Evolutionary conservation across 352 stramenopile genomes (phyloP).

Genomic region (Globisporangium heterothallicum): DNA sequence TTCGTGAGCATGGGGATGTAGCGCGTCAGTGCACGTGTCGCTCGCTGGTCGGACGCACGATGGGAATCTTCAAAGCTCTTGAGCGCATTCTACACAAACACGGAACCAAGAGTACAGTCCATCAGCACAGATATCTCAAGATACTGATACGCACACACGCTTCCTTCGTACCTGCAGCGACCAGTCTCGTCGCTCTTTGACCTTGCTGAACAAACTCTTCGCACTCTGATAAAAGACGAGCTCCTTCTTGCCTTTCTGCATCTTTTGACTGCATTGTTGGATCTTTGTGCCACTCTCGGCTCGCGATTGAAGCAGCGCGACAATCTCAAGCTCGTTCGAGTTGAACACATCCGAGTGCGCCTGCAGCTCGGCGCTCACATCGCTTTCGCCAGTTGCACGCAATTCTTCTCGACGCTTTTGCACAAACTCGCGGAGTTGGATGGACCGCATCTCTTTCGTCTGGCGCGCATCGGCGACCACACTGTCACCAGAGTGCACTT

Average conservation of each 20-base stretch:
- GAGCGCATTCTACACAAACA: slow-evolving; percentile 9
- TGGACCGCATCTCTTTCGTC: slow-evolving; percentile 21
- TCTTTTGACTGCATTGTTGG: slow-evolving; percentile 2
- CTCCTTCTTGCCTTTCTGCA: slow-evolving; percentile 21
- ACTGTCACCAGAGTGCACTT: slow-evolving; percentile 22
- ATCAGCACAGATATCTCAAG: slow-evolving; percentile 1
- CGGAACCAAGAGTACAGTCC: background rate
- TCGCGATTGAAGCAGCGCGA: slow-evolving; percentile 22
- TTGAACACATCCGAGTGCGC: slow-evolving; percentile 31
- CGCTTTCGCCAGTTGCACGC: slow-evolving; percentile 19
- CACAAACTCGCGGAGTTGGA: slow-evolving; percentile 31
- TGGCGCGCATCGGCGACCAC: slow-evolving; percentile 21
- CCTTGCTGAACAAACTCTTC: slow-evolving; percentile 23
- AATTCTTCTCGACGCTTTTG: slow-evolving; percentile 26
- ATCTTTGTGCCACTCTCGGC: slow-evolving; percentile 22
- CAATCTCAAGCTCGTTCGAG: slow-evolving; percentile 27
- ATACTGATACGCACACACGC: background rate
- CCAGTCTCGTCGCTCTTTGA: slow-evolving; percentile 15
- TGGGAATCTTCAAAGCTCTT: slow-evolving; percentile 23
- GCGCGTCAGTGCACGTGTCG: slow-evolving; percentile 27
- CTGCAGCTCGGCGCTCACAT: slow-evolving; percentile 26
- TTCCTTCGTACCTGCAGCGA: slow-evolving; percentile 11
- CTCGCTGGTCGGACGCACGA: slow-evolving; percentile 17
- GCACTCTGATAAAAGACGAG: slow-evolving; percentile 31
- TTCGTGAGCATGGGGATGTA: slow-evolving; percentile 45